Conservation (phyloP, 306 rosid genomes). For the Crataegus laevigata region DNA sequence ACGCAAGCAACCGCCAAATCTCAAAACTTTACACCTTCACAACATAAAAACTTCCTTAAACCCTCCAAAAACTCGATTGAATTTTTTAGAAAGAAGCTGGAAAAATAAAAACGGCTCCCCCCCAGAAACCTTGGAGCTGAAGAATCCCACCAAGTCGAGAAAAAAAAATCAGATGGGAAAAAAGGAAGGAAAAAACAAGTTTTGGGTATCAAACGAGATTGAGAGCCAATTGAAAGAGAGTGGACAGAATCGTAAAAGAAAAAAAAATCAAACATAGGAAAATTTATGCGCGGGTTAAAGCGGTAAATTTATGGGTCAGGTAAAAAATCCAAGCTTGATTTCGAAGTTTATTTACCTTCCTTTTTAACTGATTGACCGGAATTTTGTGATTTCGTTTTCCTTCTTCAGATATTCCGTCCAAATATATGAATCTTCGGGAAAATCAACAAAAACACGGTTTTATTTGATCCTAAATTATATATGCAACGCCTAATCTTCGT, state of each 20-base stretch:
- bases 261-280: not conserved
- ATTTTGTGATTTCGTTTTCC: not conserved
- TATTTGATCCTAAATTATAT: not conserved
- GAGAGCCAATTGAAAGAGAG: not conserved
- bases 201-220: not conserved
- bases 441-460: not conserved
- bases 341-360: not conserved
- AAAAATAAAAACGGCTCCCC: not conserved
- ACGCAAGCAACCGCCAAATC: not conserved
- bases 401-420: not conserved
- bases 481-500: not conserved
- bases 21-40: not conserved
- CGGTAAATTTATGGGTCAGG: not conserved
- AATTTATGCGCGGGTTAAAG: not conserved
- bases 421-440: not conserved
- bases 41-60: not conserved
- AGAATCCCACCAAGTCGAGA: not conserved
- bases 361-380: constrained; percentile 25
- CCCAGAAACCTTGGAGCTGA: constrained; percentile 13
- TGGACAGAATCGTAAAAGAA: not conserved
- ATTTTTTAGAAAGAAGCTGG: not conserved
- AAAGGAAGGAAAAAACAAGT: not conserved
- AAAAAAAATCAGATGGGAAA: not conserved
- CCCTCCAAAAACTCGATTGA: not conserved
- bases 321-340: not conserved